Evolutionary conservation across 768 basidiomycete genomes (phyloP).

Genomic region (Rhodotorula taiwanensis): DNA sequence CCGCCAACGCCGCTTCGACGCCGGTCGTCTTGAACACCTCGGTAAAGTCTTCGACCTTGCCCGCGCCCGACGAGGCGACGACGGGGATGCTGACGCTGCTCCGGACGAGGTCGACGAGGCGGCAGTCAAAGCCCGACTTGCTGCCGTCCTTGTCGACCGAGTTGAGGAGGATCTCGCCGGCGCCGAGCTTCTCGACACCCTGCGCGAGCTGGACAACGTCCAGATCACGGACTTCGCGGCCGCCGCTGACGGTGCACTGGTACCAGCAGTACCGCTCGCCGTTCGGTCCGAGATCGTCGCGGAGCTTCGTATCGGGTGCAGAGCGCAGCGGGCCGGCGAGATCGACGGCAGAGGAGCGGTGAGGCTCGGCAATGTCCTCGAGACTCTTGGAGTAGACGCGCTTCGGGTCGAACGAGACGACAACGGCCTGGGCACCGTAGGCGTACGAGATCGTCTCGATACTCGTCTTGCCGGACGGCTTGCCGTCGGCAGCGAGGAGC

Average conservation of each 20-base stretch:
- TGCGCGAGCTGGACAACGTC: conserved; percentile 85
- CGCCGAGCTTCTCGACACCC: conserved; percentile 83
- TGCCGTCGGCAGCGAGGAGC: conserved; percentile 49
- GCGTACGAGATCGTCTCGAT: conserved; percentile 85
- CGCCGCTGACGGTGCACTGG: conserved; percentile 93
- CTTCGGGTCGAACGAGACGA: conserved; percentile 91
- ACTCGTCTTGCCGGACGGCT: conserved; percentile 52
- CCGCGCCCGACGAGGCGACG: conserved; percentile 91
- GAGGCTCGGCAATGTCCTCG: conserved; percentile 48
- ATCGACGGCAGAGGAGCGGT: conserved; percentile 45
- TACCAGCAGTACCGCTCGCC: conserved; percentile 90
- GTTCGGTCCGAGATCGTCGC: conserved; percentile 44
- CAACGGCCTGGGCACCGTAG: conserved; percentile 95
- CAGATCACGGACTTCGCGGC: conserved; percentile 70
- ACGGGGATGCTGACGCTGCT: conserved; percentile 77
- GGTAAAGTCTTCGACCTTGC: conserved; percentile 71
- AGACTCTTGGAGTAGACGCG: conserved; percentile 65
- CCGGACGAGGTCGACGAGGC: conserved; percentile 69
- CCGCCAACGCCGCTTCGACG: conserved; percentile 78
- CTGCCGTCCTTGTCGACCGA: conserved; percentile 95
- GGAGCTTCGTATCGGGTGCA: conserved; percentile 39
- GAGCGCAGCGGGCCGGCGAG: conserved; percentile 42
- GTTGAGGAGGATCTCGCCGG: conserved; percentile 90
- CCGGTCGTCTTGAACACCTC: conserved; percentile 71
- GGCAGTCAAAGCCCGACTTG: conserved; percentile 82